Evolutionary conservation across 2,329 filamentous ascomycete species (phyloP), one percentile per base, ranked within the genome.

Genomic region (Tetracladium maxilliforme): DNA sequence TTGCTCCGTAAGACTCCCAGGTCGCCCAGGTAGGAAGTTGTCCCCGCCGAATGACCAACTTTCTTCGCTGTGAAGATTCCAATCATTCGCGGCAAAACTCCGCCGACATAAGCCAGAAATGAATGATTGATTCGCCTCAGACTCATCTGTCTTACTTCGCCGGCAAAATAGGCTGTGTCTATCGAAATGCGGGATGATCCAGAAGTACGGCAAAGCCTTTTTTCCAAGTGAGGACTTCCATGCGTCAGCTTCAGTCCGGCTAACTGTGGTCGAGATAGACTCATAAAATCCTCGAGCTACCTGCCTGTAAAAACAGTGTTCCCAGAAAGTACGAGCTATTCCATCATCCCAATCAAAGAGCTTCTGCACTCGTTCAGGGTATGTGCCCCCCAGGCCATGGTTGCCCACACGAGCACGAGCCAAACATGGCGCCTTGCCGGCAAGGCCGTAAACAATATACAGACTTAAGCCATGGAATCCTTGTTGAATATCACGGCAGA

Each of bases 211-310:
- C 9, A 25, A 25, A 14, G 19, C 25, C 17, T 13, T 13, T 22
- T 20, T 27, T 21, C 25, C 18, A 23, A 27, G 19, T 13, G 19
- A 23, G 22, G 18, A 16, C 14, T 27, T 27, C 25, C 18, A 27
- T 22, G 21, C 18, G n/a, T 23, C 18, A 14, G 19, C 25, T 10
- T 27, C 25, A 11, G 10, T 20, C 16, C 14, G 17, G 18, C 25
- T 23, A 17, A 16, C 19, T 14, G 16, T 22, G 19, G 19, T 17
- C 14, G 18, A 27, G 25, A 27, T 22, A 15, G 25, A 27, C 18
- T 10, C 19, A 15, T 12, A 27, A 22, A 27, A 27, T 21, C 22
- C 22, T 7, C 24, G 14, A 25, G 24, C 24, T 20, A 25, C 15
- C 16, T 25, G 14, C 14, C 14, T 14, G 11, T 20, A 25, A 25